These are phyloP conservation scores for Oldenlandia corymbosa DNA, from an alignment of 257 asterid species.

Conservation along the genomic window DNA sequence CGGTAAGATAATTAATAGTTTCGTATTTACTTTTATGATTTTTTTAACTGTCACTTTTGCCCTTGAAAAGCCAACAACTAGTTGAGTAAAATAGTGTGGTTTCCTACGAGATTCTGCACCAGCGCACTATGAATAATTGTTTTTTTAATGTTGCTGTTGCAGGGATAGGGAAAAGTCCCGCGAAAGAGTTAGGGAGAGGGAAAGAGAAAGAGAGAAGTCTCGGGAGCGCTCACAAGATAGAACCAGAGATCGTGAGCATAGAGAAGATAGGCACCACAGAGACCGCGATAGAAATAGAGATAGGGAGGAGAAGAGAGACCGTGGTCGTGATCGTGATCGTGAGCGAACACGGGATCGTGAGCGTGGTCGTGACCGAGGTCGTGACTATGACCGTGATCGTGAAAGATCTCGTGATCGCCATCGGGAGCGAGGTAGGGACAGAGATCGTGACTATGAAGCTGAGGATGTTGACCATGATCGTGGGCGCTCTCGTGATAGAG, in stretches of 20 bases:
- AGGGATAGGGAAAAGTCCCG: slow-evolving; percentile 88
- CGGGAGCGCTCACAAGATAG: slow-evolving; percentile 78
- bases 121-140: neutral
- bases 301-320: slow-evolving; percentile 60
- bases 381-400: slow-evolving; percentile 40
- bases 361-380: slow-evolving; percentile 40
- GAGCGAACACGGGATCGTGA: slow-evolving; percentile 58
- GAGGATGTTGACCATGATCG: slow-evolving; percentile 28
- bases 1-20: slow-evolving; percentile 34
- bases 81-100: neutral
- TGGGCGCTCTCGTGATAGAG: slow-evolving; percentile 33
- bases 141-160: slow-evolving; percentile 5
- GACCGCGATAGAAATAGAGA: slow-evolving; percentile 78
- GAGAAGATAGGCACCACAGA: slow-evolving; percentile 81
- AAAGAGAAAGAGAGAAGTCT: slow-evolving; percentile 60
- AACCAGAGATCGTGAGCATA: slow-evolving; percentile 73
- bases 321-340: slow-evolving; percentile 39
- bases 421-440: slow-evolving; percentile 30
- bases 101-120: neutral
- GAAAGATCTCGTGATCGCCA: slow-evolving; percentile 43
- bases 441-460: slow-evolving; percentile 24
- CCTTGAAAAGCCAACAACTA: neutral
- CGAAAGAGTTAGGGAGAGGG: slow-evolving; percentile 67
- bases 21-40: neutral
- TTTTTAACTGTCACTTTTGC: neutral